Evolutionary conservation across 345 rosid genomes (phyloP), one percentile per base, ranked within the genome.

Genomic region (Populus pruinosa): DNA sequence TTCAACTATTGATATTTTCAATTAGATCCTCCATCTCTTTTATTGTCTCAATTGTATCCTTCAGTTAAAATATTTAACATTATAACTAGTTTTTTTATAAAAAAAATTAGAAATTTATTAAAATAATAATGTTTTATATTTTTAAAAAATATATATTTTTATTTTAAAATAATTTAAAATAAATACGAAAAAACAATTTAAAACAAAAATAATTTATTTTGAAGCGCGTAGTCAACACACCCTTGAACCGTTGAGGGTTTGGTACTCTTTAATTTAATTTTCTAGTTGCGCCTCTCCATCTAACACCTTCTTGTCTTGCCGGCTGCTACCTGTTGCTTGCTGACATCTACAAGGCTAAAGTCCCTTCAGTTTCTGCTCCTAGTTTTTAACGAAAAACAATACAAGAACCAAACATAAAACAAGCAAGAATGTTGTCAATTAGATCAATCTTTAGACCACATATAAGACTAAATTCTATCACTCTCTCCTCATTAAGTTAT

Each of bases 401-500:
- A 17, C 41, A 67, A 27, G 16, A 35, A 66, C 43, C 35, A 36
- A 6, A 33, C 44, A 17, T 47, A 56, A 64, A 18, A 47, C 59
- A 8, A 49, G 2, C 4, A 17, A 55, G 20, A 36, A 80, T 80
- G 83, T 49, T 75, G 38, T 71, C 68, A 4, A 12, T 80, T 64
- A 75, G 79, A 80, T 80, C 83, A 53, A 65, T 56, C 63, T 44
- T 80, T n/a, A 53, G 76, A 66, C 68, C 71, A 5, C 78, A 69
- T 23, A 75, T 1, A 64, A 64, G 62, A 17, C 70, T 62, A 8
- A 70, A 39, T 38, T 67, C 76, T 38, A 8, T 72, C 25, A 38
- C 23, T 14, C 3, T 66, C 39, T 66, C 41, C 20, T 80, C 67
- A 62, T 49, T 73, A 6, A 36, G n/a, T 23, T 74, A 63, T 6